These are phyloP conservation scores for Vitis hybrid DNA, from an alignment of 177 flowering plant genomes.

Conservation along the genomic window DNA sequence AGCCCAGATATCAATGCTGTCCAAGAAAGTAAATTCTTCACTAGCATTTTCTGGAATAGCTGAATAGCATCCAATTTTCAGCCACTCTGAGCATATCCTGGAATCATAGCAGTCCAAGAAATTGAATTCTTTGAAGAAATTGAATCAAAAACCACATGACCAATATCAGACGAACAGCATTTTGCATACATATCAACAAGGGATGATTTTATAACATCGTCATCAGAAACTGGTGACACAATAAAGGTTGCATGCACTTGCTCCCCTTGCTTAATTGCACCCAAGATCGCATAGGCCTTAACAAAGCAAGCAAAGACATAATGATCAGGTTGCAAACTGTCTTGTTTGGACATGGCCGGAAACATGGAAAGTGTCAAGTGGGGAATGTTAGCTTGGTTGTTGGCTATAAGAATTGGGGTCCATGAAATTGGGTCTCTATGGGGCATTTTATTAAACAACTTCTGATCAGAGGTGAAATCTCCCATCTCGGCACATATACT, in stretches of 20 bases:
- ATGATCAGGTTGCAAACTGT: constrained; percentile 45
- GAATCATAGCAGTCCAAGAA: constrained; percentile 31
- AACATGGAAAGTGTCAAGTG: too few species aligned
- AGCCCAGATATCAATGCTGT: too few species aligned
- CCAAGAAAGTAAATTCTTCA: constrained; percentile 22
- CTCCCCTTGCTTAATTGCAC: too few species aligned
- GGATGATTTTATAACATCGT: constrained; percentile 53
- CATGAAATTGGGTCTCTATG: constrained; percentile 51
- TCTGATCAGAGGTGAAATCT: too few species aligned
- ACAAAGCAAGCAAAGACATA: constrained; percentile 48
- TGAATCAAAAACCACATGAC: constrained; percentile 17
- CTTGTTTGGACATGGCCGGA: not conserved
- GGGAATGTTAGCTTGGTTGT: constrained; percentile 21
- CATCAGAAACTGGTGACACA: constrained; percentile 10
- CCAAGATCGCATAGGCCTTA: constrained; percentile 40
- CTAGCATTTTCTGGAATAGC: constrained; percentile 35
- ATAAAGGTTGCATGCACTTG: too few species aligned
- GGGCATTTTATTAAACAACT: too few species aligned
- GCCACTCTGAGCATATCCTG: constrained; percentile 37
- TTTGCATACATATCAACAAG: constrained; percentile 53
- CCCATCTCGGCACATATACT: too few species aligned
- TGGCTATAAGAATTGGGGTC: constrained; percentile 57
- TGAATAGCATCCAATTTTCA: constrained; percentile 40
- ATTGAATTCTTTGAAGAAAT: too few species aligned
- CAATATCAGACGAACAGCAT: constrained; percentile 31